Base-by-base conservation (phyloP, 73 alveolate genomes). In the Symbiodinium pilosum region DNA sequence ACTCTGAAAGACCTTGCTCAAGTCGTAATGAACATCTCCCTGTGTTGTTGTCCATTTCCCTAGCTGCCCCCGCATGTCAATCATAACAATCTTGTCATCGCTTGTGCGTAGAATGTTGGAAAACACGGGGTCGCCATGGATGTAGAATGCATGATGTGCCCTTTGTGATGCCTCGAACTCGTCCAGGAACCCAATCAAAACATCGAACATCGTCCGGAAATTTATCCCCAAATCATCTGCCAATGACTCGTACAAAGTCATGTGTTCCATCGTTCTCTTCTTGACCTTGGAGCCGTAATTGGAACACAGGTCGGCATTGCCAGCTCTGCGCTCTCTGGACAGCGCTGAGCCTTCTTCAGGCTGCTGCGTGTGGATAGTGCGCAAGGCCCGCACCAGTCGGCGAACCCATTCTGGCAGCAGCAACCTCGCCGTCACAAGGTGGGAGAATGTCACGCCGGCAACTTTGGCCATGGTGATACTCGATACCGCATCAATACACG, bases 1-100 rank as follows among this genome's bases (percentile, higher is more conserved):
- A 77, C 97, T 91, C 54, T 91, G 97, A 43, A 91, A 91, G 41
- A 91, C 97, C 97, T 91, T 91, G 97, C 97, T 91, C 47, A 91
- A 56, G 59, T 91, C 97, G 36, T 91, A 91, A 18, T 91, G 97
- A 30, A 91, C 81, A 43, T 91, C 97, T 5, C 97, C 97, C 34
- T 91, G 97, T 40, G 97, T 91, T 8, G 97, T 91, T 68, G 52
- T 87, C 75, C 44, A 52, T 59, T 68, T 91, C 30, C 97, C 97
- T 39, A 91, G 97, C 41, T 91, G 97, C 11, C 97, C 97, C 28
- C 97, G 97, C 97, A 91, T 91, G 40, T 91, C 97, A 40, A 91
- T 91, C 97, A 91, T 68, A 24, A 91, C 41, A 20, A 91, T 68
- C 81, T 71, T 85, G n/a, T 91, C 97, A 1, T 91, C 97, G 56